These are phyloP conservation scores for Selenicereus undatus DNA, from an alignment of 148 eudicot genomes.

Conservation along the genomic window DNA sequence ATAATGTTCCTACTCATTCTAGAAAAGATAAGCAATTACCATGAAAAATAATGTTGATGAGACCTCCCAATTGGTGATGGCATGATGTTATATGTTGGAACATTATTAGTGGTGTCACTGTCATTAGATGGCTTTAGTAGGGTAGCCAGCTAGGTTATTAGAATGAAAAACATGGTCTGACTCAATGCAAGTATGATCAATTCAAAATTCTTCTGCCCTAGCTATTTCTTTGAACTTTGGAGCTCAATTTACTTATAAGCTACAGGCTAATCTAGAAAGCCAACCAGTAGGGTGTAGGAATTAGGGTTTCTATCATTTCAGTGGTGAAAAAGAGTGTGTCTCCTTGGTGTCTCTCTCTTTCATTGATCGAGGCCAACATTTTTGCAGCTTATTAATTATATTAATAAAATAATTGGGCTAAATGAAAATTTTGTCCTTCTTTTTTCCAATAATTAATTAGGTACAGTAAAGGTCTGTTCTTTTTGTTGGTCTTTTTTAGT, in stretches of 20 bases:
- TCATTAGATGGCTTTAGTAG: conserved; percentile 15
- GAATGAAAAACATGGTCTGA: background rate
- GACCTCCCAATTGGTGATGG: background rate
- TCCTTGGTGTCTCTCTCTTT: background rate
- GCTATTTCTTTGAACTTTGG: background rate
- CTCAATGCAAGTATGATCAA: background rate
- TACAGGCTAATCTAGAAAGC: background rate
- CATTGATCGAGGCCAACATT: background rate
- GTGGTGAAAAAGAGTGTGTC: conserved; percentile 2
- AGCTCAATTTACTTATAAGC: background rate
- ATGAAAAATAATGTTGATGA: background rate
- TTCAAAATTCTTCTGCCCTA: no score
- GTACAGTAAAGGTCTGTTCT: no score
- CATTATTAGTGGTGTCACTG: conserved; percentile 12
- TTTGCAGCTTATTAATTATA: background rate
- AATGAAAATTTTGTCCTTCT: no score
- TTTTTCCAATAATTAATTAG: no score
- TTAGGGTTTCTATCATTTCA: background rate
- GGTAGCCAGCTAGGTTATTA: background rate
- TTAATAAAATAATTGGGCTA: no score
- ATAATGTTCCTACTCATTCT: background rate
- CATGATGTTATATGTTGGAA: conserved; percentile 16
- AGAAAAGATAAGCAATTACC: background rate
- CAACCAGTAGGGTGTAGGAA: background rate
- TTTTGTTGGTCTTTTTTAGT: no score